Percentiles rank a stretch among this genome's conserved stretches.
These are phyloP conservation scores for Lactarius deliciosus DNA, from an alignment of 768 basidiomycete genomes.

Conservation along the genomic window DNA sequence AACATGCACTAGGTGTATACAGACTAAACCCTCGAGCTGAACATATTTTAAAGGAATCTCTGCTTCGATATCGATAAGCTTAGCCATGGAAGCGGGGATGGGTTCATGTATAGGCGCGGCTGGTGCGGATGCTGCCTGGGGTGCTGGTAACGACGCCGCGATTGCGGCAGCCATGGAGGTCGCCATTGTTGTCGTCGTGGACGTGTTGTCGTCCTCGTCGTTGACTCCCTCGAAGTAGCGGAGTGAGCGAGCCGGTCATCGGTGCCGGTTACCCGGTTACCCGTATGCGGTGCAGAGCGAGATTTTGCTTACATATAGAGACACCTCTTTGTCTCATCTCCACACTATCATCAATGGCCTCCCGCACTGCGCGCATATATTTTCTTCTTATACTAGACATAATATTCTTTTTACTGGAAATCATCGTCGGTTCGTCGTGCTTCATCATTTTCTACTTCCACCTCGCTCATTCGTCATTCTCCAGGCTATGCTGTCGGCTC, in stretches of 20 bases:
- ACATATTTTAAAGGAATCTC: conserved; percentile 78
- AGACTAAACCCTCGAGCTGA: conserved; percentile 84
- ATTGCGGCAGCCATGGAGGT: conserved; percentile 92
- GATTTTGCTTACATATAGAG: not conserved
- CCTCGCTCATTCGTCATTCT: conserved; percentile 9
- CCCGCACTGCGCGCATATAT: conserved; percentile 71
- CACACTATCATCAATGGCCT: conserved; percentile 37
- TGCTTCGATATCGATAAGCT: conserved; percentile 90
- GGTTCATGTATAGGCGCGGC: conserved; percentile 74
- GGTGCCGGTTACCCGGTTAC: no score
- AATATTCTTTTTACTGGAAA: conserved; percentile 83
- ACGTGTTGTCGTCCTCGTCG: not conserved
- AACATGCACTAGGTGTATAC: conserved; percentile 31
- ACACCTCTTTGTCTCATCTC: conserved; percentile 10
- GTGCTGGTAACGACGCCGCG: conserved; percentile 77
- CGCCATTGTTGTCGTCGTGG: conserved; percentile 45
- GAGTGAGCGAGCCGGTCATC: no score
- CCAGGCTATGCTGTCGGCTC: conserved; percentile 94
- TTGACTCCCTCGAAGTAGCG: no score
- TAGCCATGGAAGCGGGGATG: conserved; percentile 90
- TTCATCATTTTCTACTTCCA: conserved; percentile 6
- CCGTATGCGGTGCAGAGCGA: not conserved
- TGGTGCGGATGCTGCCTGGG: conserved; percentile 58
- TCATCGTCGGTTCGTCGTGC: conserved; percentile 61
- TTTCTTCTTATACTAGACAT: conserved; percentile 83